Conservation (phyloP, 345 rosid species). For the Odontarrhena argentea region DNA sequence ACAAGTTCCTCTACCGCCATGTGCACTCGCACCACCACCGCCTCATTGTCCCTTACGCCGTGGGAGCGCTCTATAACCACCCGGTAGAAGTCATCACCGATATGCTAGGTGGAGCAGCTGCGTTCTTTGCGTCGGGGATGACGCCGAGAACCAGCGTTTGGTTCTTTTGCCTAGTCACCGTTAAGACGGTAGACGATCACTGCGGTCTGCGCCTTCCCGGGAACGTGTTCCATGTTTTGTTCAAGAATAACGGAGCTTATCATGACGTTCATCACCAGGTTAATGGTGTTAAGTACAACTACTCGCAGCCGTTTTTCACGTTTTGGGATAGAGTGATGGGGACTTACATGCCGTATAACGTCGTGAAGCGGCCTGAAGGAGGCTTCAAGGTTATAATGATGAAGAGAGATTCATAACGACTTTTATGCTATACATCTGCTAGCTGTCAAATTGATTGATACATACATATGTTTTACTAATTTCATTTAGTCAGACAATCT, state of each 20-base stretch:
- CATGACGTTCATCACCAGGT: conserved; percentile 80
- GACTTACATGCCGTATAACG: conserved; percentile 62
- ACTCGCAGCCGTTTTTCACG: conserved; percentile 81
- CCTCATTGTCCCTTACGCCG: conserved; percentile 68
- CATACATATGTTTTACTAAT: too few species aligned
- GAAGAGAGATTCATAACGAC: conserved; percentile 27
- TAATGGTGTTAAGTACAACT: conserved; percentile 68
- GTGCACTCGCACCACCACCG: conserved; percentile 74
- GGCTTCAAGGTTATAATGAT: conserved; percentile 68
- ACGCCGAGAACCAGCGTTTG: conserved; percentile 64
- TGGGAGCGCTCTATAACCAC: conserved; percentile 74
- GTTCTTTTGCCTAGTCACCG: conserved; percentile 67
- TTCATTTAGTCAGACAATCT: too few species aligned
- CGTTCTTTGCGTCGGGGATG: conserved; percentile 75
- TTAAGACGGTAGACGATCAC: conserved; percentile 73
- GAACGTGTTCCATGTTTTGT: conserved; percentile 60
- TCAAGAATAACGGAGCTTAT: conserved; percentile 67
- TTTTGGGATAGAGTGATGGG: conserved; percentile 74
- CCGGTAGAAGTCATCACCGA: conserved; percentile 74
- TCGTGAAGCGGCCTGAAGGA: conserved; percentile 61
- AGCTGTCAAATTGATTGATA: too few species aligned
- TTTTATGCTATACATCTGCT: background rate
- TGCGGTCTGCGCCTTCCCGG: conserved; percentile 76
- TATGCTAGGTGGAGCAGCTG: conserved; percentile 67
- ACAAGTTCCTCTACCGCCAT: conserved; percentile 68